Evolutionary conservation across 75 land plant genomes (phyloP), one percentile per base, ranked within the genome.

Genomic region (Chamaecyparis obtusa): DNA sequence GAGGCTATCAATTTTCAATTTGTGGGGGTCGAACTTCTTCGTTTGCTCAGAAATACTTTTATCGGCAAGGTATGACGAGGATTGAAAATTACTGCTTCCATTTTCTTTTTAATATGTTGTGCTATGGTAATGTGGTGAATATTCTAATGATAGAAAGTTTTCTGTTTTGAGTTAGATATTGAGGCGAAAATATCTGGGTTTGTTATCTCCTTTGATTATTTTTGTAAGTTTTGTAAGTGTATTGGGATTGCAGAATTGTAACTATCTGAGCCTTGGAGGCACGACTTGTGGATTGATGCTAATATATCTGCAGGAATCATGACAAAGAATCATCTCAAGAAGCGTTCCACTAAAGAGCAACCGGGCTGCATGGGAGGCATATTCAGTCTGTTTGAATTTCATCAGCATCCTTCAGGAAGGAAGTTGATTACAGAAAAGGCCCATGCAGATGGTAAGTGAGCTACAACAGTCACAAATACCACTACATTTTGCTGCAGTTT

Each of bases 341-440:
- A 87, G 82, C 89, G 86, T 3, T 37, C 37, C 32, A 88, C 88
- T 30, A 91, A 86, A 43, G 87, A 86, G 79, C 88, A 88, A 24
- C 79, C 60, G 9, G 94, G 95, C 41, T 94, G 95, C 79, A 88
- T 94, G 86, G 84, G 91, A 88, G 91, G 95, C 44, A 75, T 93
- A 44, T 86, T 93, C 64, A 91, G 86, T 51, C 87, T 94, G 14
- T 90, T 94, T 86, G 93, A 94, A 77, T 93, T 94, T 85, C 87
- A 90, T 44, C 94, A 86, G 21, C 85, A 85, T 67, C 89, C 86
- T 11, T 69, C 84, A 27, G 85, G 89, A 32, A 85, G 43, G 46
- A 90, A 56, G 74, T 32, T 93, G 49, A 84, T 93, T 71, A 60
- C 90, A 36, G 93, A 90, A 80, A 87, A 71, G 85, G 87, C 83